Base-by-base conservation (phyloP, 192 early-diverging fungal species). In the Dissophora ornata region DNA sequence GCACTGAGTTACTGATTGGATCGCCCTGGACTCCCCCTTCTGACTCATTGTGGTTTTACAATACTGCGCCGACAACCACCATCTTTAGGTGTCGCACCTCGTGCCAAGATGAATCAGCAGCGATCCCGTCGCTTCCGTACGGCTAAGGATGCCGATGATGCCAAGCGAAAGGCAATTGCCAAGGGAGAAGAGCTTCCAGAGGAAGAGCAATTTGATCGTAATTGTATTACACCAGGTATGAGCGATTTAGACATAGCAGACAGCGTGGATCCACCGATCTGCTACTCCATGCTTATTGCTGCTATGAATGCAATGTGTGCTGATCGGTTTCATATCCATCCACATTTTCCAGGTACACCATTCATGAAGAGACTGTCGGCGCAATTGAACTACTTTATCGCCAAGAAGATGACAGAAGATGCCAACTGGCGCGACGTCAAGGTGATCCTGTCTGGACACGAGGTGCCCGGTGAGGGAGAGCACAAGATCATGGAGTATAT, bases 401-500 rank as follows among this genome's bases (percentile, higher is more conserved):
- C 89, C 70, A 92, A 95, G 67, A 93, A 94, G 78, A 84, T 97
- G 3, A 89, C 91, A 13, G 92, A 94, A 64, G 93, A 98, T 57
- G 88, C 94, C 15, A 89, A 89, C 64, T 99, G 97, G 97, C 87
- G 87, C 70, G 83, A 91, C 58, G 90, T 96, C 34, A 90, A 96
- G 82, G 89, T 99, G 41, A 89, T 99, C 54, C 85, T 99, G 4
- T 97, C 96, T 32, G 97, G 95, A 26, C 95, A 94, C 34, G 92
- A 91, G 45, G 95, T 97, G 0, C 96, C 96, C 16, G 97, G 97
- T 50, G 97, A 99, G 81, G 97, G 97, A 50, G 97, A 99, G 82
- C 97, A 99, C 85, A 99, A 99, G 80, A 97, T 99, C 61, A 98
- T 99, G 97, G 97, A 99, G 79, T 99, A 92, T 59, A 96, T 99